Evolutionary conservation across 1,284 basidiomycete genomes (phyloP), one percentile per base, ranked within the genome.

Genomic region (Puccinia triticina): DNA sequence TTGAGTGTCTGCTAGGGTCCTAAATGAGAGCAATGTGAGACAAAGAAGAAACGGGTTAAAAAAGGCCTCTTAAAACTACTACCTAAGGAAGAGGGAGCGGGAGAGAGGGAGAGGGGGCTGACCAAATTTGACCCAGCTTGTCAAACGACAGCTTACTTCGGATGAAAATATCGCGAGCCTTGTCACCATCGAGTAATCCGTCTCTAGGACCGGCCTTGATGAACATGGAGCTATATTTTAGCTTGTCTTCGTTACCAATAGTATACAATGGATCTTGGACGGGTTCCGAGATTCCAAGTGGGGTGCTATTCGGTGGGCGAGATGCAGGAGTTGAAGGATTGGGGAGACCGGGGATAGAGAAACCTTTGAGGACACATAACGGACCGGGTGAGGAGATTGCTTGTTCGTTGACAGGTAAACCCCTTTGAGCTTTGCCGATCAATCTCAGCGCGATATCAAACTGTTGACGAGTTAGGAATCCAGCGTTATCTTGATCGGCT

Each of bases 91-190:
- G 50, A 37, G 55, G 29, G 23, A 59, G 55, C n/a, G 14, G 18
- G 32, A 29, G 43, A 18, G 79, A 8, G 16, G 18, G 32, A 21
- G 43, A n/a, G 79, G 3, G 26, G 59, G 80, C 91, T 83, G 83
- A 94, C 96, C 97, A 99, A 88, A 99, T 97, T 87, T 94, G 93
- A 57, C 93, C 92, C 40, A 99, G 91, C 86, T 93, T 93, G 81
- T 97, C 95, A 84, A 93, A 92, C 2, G 92, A 90, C 57, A 99
- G 90, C 86, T 94, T 93, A 74, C 95, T 97, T 88, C 94, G 98
- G 85, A 98, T 89, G 86, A 99, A 98, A 79, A 98, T 91, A 85
- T 95, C 92, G 83, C 93, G 91, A 16, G 96, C 95, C 88, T 96
- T 94, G 59, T 96, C 93, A 72, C 94, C 92, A 85, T 88, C 91